Percentiles rank a stretch among this genome's conserved stretches.
Conservation (phyloP, 352 stramenopile genomes). For the Pythium graminicola region DNA sequence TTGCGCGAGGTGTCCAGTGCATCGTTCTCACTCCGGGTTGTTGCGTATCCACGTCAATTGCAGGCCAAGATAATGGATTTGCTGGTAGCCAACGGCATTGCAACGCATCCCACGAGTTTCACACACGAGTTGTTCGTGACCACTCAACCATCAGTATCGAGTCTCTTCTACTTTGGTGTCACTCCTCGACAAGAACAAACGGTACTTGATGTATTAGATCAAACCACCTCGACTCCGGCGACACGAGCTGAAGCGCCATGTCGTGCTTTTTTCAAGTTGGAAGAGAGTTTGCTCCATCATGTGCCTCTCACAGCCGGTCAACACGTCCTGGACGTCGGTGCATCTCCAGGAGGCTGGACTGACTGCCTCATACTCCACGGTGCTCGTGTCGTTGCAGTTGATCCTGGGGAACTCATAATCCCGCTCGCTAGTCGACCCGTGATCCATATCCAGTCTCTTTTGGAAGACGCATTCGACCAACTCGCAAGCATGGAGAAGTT, state of each 20-base stretch:
- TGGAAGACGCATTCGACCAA: slow-evolving; percentile 32
- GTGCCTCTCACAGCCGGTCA: slow-evolving; percentile 18
- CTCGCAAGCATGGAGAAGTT: slow-evolving; percentile 30
- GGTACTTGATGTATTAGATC: background rate
- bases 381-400: slow-evolving; percentile 41
- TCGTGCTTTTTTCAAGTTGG: slow-evolving; percentile 50
- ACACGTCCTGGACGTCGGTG: slow-evolving; percentile 43
- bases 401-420: slow-evolving; percentile 46
- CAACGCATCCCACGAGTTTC: slow-evolving; percentile 33
- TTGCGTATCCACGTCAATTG: slow-evolving; percentile 32
- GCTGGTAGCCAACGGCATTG: slow-evolving; percentile 28
- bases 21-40: slow-evolving; percentile 18
- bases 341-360: slow-evolving; percentile 51
- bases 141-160: slow-evolving; percentile 21
- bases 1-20: slow-evolving; percentile 4
- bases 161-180: slow-evolving; percentile 38
- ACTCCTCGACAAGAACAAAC: background rate
- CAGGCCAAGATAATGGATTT: slow-evolving; percentile 31
- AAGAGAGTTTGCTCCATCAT: slow-evolving; percentile 34
- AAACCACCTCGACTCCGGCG: background rate
- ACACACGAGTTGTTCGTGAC: slow-evolving; percentile 46
- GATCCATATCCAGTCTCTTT: slow-evolving; percentile 35
- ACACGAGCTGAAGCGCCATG: slow-evolving; percentile 31
- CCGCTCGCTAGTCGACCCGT: slow-evolving; percentile 19
- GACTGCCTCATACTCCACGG: slow-evolving; percentile 37